These are phyloP conservation scores for Antitrichia curtipendula DNA, from an alignment of 225 moss, liverwort and hornwort genomes.

Conservation along the genomic window DNA sequence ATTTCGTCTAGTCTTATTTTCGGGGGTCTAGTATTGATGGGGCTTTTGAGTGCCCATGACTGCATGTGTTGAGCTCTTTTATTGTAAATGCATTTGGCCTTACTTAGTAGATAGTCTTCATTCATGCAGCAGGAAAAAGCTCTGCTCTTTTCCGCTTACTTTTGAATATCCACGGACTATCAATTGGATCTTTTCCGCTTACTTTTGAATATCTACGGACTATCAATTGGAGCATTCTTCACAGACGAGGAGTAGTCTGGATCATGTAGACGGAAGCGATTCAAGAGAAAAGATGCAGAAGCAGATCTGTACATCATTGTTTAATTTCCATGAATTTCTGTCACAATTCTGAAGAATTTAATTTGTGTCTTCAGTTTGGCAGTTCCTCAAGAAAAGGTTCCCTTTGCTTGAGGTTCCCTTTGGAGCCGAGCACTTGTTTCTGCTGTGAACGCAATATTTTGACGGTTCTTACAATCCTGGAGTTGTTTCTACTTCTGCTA, in stretches of 20 bases:
- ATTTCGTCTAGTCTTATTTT: background rate
- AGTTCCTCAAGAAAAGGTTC: background rate
- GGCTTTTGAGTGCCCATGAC: background rate
- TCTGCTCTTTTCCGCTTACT: background rate
- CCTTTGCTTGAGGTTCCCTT: too few species aligned
- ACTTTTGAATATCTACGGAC: background rate
- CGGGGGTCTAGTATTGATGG: background rate
- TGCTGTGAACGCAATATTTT: background rate
- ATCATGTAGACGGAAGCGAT: background rate
- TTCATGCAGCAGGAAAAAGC: background rate
- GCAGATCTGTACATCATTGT: background rate
- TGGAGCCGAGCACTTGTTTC: background rate
- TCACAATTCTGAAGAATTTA: background rate
- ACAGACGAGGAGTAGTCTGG: background rate
- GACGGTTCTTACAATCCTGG: background rate
- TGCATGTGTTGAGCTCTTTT: background rate
- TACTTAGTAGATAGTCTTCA: background rate
- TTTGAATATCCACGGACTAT: too few species aligned
- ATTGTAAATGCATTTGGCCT: background rate
- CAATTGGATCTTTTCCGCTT: background rate
- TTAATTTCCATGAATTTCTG: background rate
- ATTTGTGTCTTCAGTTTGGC: background rate
- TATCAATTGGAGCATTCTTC: background rate
- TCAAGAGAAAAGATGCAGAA: background rate
- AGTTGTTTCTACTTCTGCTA: background rate